Evolutionary conservation across 2,329 filamentous ascomycete species (phyloP).

Genomic region (Hypoxylon sp.): DNA sequence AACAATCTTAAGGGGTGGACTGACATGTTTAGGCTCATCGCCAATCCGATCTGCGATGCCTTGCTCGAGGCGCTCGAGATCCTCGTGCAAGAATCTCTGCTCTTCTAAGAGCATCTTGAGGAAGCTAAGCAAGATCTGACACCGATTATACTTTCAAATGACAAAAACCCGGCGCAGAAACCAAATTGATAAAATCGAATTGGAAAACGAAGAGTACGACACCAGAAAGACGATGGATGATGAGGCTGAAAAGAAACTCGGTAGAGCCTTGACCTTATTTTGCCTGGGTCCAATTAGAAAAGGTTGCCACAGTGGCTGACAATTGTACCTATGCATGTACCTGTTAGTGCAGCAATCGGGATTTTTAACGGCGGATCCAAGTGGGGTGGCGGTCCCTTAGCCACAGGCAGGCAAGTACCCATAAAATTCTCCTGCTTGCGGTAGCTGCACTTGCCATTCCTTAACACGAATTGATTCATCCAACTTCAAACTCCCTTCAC

Average conservation of each 20-base stretch:
- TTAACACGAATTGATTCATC: slow-evolving; percentile 23
- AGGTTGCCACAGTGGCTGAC: slow-evolving; percentile 25
- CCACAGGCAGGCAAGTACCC: slow-evolving; percentile 7
- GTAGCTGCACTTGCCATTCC: slow-evolving; percentile 1
- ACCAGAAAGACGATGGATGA: slow-evolving; percentile 18
- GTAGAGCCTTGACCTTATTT: slow-evolving; percentile 31
- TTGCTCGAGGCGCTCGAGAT: slow-evolving; percentile 95
- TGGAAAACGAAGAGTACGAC: neutral
- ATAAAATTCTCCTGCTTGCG: slow-evolving; percentile 30
- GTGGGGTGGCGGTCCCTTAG: neutral
- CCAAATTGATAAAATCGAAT: neutral
- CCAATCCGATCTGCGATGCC: slow-evolving; percentile 89
- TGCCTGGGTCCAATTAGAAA: slow-evolving; percentile 38
- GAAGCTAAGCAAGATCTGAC: neutral
- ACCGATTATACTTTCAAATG: neutral
- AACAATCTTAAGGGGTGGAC: slow-evolving; percentile 59
- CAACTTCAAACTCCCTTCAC: slow-evolving; percentile 12
- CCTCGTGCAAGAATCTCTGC: slow-evolving; percentile 93
- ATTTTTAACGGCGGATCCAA: slow-evolving; percentile 2
- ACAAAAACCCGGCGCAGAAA: neutral
- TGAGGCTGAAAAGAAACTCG: slow-evolving; percentile 48
- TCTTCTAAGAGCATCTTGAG: slow-evolving; percentile 86
- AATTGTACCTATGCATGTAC: too few species aligned
- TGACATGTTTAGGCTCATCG: slow-evolving; percentile 89
- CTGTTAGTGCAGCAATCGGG: neutral